Base-by-base conservation (phyloP, 2,329 filamentous ascomycete species). In the Sporothrix humicola region DNA sequence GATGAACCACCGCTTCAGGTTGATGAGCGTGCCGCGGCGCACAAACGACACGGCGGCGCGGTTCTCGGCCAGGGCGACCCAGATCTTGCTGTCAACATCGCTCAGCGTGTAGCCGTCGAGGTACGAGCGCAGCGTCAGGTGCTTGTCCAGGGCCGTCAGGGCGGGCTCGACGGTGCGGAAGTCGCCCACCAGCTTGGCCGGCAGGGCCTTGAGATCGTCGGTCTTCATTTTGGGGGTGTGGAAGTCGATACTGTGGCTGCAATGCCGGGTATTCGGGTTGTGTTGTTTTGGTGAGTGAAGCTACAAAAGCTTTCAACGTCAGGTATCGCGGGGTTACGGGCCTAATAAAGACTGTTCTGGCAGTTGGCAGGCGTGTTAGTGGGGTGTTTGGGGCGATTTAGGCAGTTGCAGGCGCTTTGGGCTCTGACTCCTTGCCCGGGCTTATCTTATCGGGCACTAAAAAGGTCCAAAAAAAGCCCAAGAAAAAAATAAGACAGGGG, bases 61-160 rank as follows among this genome's bases (percentile, higher is more conserved):
- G 85, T 97, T 98, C 78, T 89, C 91, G 73, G 93, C 91, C 72
- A 98, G 87, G 5, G 92, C 90, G 78, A 92, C 89, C 93, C 94
- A 98, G 76, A 97, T 87, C 79, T 92, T 92, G 76, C 90, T 88
- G 82, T 98, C 95, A 76, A 92, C 86, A 58, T 94, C 89, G 73
- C 91, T 91, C 69, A 96, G 85, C 37, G 86, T 86, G 85, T 97
- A 95, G 75, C 94, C 94, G 70, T 93, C 89, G 77, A 98, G 87
- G 83, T 96, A 96, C 15, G 93, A 93, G 79, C 95, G 91, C 46
- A 98, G 89, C 3, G 91, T 93, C 75, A 98, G 88, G 84, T 97
- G 92, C 81, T 93, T 93, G 82, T 98, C 94, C 75, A 98, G 90
- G 77, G 92, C 90, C 78, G 88, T 86, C 72, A 97, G 88, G 74